Base-by-base conservation (phyloP, 1,139 yeast species). In the Lodderomyces orthopsilosis region DNA sequence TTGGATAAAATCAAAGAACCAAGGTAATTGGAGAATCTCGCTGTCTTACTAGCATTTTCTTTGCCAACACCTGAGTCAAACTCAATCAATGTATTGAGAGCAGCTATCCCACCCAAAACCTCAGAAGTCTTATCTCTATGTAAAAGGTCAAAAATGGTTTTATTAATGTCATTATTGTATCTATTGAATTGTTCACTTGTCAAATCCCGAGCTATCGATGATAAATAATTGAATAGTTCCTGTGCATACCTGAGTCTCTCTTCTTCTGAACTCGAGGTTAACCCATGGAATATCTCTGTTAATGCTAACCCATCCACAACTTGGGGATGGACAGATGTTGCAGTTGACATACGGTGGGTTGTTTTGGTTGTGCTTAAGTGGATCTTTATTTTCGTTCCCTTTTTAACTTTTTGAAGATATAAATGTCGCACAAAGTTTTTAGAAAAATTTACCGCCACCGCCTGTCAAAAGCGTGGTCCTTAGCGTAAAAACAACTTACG, bases 21-120 rank as follows among this genome's bases (percentile, higher is more conserved):
- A 51, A 93, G 68, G 58, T 93, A 93, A 54, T 89, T 91, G 18
- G 96, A 94, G 58, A 88, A 82, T 50, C 98, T 72, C 5, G 97
- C 89, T 2, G 95, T 88, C 62, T 89, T 91, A 42, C 89, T 88
- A 22, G 95, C 90, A 53, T 85, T 79, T 54, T 88, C 95, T 54
- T 85, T 91, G 2, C 77, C 73, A 8, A 75, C 70, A 1, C 80
- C 77, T 8, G 78, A 66, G 57, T 87, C 93, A 55, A 85, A 85
- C 51, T 84, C 90, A 44, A 93, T 87, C 51, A 93, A 74, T 12
- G 94, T 82, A 62, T 89, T 94, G 47, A 93, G 84, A 7, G 97
- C 98, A 13, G 89, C 79, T 33, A 91, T 85, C 30, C 97, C 98
- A 9, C 98, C 98, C 34, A 91, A 74, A 50, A 87, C 83, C 51